Percentiles rank a stretch among this genome's conserved stretches.
Evolutionary conservation across 192 early-diverging fungal genomes (phyloP).

Genomic region (Glomus cerebriforme): DNA sequence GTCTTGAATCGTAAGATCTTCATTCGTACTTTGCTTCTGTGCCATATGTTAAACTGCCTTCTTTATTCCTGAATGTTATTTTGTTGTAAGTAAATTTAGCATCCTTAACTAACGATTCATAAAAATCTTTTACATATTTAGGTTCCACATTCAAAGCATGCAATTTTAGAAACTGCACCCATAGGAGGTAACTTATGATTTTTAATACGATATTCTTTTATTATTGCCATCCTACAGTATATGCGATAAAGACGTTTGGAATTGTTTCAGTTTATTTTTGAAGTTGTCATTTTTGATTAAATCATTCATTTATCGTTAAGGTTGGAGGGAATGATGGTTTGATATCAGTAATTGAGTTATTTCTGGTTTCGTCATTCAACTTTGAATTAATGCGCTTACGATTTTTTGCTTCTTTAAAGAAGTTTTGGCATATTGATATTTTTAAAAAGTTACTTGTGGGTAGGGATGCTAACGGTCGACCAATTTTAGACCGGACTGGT

Average conservation of each 20-base stretch:
- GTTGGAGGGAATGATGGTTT: neutral
- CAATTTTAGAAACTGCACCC: neutral
- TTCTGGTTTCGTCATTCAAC: too few relatives aligned
- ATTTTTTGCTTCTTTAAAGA: too few relatives aligned
- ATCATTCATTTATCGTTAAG: neutral
- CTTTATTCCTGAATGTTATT: neutral
- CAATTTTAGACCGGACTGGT: too few relatives aligned
- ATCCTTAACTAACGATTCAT: neutral
- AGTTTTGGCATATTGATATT: too few relatives aligned
- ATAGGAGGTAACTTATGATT: neutral
- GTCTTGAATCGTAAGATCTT: too few relatives aligned
- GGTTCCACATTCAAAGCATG: neutral
- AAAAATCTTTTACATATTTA: neutral
- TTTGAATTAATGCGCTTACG: too few relatives aligned
- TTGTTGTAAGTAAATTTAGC: neutral
- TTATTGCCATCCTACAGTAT: neutral
- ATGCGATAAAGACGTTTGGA: neutral
- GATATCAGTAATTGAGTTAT: too few relatives aligned
- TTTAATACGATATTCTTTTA: neutral
- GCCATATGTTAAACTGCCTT: neutral
- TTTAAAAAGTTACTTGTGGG: too few relatives aligned
- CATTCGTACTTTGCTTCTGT: too few relatives aligned
- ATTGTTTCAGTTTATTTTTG: neutral
- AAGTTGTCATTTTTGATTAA: neutral
- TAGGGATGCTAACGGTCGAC: too few relatives aligned